Percentiles rank a stretch among this genome's conserved stretches.
Conservation (phyloP, 2,329 filamentous ascomycete genomes). For the Ophiocordyceps robertsii region DNA sequence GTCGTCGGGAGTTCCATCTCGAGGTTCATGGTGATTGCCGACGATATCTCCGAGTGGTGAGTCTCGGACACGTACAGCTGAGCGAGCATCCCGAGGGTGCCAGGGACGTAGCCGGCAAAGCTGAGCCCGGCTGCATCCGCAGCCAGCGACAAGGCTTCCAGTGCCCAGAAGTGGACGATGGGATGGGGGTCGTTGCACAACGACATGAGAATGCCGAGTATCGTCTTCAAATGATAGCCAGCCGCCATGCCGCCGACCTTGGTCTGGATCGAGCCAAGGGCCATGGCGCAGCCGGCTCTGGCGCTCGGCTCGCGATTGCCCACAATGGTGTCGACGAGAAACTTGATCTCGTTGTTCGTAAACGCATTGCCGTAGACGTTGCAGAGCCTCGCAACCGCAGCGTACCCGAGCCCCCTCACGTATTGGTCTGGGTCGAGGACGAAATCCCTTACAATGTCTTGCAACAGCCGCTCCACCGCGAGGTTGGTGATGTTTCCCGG, state of each 20-base stretch:
- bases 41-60: slow-evolving; percentile 73
- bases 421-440: slow-evolving; percentile 75
- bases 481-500: slow-evolving; percentile 60
- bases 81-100: slow-evolving; percentile 83
- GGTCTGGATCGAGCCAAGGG: slow-evolving; percentile 83
- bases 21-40: slow-evolving; percentile 75
- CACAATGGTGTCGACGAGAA: slow-evolving; percentile 86
- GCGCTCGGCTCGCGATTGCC: slow-evolving; percentile 86
- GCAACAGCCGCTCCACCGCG: slow-evolving; percentile 72
- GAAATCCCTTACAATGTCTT: slow-evolving; percentile 60
- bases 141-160: slow-evolving; percentile 75
- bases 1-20: slow-evolving; percentile 75
- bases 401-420: slow-evolving; percentile 72
- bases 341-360: slow-evolving; percentile 81
- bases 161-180: slow-evolving; percentile 88
- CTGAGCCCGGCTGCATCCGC: slow-evolving; percentile 86
- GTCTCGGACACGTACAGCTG: slow-evolving; percentile 87
- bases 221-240: slow-evolving; percentile 90
- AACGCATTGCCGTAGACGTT: slow-evolving; percentile 73
- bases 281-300: slow-evolving; percentile 86
- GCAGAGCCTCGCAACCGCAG: slow-evolving; percentile 76
- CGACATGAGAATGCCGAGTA: slow-evolving; percentile 96
- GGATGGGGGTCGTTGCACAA: slow-evolving; percentile 92
- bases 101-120: slow-evolving; percentile 81
- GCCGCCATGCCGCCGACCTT: slow-evolving; percentile 97